Conservation (phyloP, 2,329 filamentous ascomycete species). For the Ophiostoma ips region DNA sequence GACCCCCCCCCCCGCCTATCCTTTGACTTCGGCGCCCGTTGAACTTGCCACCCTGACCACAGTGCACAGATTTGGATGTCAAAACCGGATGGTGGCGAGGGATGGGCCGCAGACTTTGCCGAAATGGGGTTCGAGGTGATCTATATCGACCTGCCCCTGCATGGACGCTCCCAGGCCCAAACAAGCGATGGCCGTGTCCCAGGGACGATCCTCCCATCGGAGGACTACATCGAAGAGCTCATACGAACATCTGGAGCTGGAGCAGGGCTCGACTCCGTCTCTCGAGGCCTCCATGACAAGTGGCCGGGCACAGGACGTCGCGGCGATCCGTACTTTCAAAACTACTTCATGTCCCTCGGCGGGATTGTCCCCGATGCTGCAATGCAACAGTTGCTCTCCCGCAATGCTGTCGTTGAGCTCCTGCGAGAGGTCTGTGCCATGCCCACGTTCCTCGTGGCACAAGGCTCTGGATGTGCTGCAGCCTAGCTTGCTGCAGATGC, state of each 20-base stretch:
- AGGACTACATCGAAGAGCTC: not conserved
- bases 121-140: constrained; percentile 28
- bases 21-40: too few relatives aligned
- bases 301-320: constrained; percentile 28
- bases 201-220: constrained; percentile 14
- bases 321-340: constrained; percentile 34
- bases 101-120: constrained; percentile 33
- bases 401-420: constrained; percentile 3
- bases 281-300: constrained; percentile 19
- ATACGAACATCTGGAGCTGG: not conserved
- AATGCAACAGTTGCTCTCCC: constrained; percentile 13
- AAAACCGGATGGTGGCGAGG: constrained; percentile 31
- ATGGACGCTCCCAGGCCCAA: constrained; percentile 20
- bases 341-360: constrained; percentile 30
- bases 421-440: constrained; percentile 6
- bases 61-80: constrained; percentile 25
- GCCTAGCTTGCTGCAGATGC: constrained; percentile 35
- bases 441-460: constrained; percentile 29
- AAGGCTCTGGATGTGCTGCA: constrained; percentile 34
- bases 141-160: constrained; percentile 27
- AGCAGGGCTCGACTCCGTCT: constrained; percentile 2
- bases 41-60: not conserved
- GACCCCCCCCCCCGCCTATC: too few relatives aligned
- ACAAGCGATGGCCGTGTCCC: constrained; percentile 7
- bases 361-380: constrained; percentile 19